Evolutionary conservation across 225 moss, liverwort and hornwort genomes (phyloP).

Genomic region (Physcomitrium patens): DNA sequence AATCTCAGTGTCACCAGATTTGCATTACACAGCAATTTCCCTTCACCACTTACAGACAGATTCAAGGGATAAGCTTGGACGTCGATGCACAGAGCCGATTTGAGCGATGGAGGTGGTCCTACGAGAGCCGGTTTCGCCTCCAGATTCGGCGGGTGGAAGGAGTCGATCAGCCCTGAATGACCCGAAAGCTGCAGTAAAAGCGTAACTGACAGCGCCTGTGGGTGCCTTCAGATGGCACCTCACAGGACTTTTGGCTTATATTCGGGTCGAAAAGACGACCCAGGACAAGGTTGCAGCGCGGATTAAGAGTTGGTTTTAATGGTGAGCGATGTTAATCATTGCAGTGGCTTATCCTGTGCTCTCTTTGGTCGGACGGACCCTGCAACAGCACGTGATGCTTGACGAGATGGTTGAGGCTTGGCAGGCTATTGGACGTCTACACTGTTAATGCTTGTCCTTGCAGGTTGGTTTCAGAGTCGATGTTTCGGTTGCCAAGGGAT

Average conservation of each 20-base stretch:
- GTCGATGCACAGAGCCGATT: too few relatives aligned
- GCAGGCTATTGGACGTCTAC: too few relatives aligned
- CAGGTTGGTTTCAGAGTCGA: not conserved
- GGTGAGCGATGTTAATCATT: not conserved
- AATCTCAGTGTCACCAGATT: too few relatives aligned
- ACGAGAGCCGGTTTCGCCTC: too few relatives aligned
- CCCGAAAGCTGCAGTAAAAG: not conserved
- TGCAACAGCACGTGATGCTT: slow-evolving; percentile 19
- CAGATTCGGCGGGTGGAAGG: not conserved
- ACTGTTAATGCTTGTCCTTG: not conserved
- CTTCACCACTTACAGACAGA: too few relatives aligned
- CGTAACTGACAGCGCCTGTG: not conserved
- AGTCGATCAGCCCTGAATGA: slow-evolving; percentile 1
- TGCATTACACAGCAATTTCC: too few relatives aligned
- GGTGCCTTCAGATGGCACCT: not conserved
- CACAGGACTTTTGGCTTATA: slow-evolving; percentile 12
- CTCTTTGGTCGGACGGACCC: not conserved
- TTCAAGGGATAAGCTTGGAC: too few relatives aligned
- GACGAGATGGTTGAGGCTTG: slow-evolving; percentile 14
- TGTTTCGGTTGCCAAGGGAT: not conserved
- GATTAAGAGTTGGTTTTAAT: not conserved
- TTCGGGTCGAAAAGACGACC: slow-evolving; percentile 11
- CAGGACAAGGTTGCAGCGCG: not conserved
- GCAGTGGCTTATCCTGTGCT: not conserved
- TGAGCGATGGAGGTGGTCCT: too few relatives aligned